A percentile compares a stretch with the other conserved stretches of the same genome.
phyloP scores from a whole-genome alignment of 371 early-diverging fungal species.

The Lichtheimia corymbifera region DNA sequence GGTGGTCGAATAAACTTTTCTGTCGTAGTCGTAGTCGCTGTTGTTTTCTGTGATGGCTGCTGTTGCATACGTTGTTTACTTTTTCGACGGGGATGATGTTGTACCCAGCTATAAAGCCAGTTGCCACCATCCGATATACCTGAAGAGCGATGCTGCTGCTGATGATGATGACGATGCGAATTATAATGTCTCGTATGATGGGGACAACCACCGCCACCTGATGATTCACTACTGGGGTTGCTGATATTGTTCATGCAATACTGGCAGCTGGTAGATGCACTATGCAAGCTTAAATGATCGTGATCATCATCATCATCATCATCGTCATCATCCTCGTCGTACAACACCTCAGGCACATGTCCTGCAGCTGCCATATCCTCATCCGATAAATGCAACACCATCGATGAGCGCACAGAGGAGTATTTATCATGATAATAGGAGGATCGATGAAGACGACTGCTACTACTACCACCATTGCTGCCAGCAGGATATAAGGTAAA shows the following conservation, averaged over 20 bases:
- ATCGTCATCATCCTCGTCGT: slow-evolving; percentile 1
- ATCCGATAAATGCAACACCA: slow-evolving; percentile 11
- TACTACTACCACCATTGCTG: neutral
- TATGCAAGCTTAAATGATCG: neutral
- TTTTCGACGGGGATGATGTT: slow-evolving; percentile 8
- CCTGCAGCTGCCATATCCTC: slow-evolving; percentile 7
- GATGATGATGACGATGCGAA: neutral
- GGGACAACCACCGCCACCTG: neutral
- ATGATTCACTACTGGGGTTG: neutral
- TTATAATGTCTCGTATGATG: neutral
- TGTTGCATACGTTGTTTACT: slow-evolving; percentile 5
- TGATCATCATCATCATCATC: slow-evolving; percentile 2
- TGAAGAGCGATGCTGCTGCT: neutral
- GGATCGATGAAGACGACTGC: neutral
- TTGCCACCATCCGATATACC: neutral
- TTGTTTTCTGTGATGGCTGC: no score
- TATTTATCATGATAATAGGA: neutral
- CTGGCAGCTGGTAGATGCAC: slow-evolving; percentile 6
- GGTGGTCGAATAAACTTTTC: slow-evolving; percentile 9
- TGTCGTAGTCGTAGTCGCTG: neutral
- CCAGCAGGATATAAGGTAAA: neutral
- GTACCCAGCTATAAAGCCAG: slow-evolving; percentile 14
- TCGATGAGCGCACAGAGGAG: slow-evolving; percentile 14
- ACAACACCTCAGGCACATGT: slow-evolving; percentile 8
- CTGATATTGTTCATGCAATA: slow-evolving; percentile 2